Evolutionary conservation across 192 early-diverging fungal species (phyloP).

Genomic region (Coemansia sp.): DNA sequence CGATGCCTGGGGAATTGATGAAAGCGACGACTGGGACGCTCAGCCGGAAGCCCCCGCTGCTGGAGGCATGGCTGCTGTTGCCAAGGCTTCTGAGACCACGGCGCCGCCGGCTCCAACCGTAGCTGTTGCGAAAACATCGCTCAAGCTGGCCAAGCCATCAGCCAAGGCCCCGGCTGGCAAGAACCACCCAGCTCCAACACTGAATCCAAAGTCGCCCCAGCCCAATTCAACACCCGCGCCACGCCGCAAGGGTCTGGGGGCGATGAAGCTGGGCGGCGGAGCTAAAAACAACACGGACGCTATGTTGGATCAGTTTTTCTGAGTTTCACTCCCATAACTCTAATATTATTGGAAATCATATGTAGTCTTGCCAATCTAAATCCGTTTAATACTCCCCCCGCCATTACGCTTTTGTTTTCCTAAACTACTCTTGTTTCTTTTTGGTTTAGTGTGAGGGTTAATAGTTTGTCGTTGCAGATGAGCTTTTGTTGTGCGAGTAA

Average conservation of each 20-base stretch:
- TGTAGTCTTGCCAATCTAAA: conserved; percentile 2
- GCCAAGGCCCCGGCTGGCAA: not conserved
- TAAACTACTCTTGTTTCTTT: too few relatives aligned
- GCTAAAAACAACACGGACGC: conserved; percentile 15
- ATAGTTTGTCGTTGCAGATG: not conserved
- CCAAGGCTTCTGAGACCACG: too few relatives aligned
- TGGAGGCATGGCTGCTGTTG: not conserved
- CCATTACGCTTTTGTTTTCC: too few relatives aligned
- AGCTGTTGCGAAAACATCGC: not conserved
- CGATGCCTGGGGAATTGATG: conserved; percentile 9
- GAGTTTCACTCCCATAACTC: not conserved
- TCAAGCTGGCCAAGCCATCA: conserved; percentile 15
- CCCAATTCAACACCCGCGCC: conserved; percentile 2
- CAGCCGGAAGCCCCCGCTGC: conserved; percentile 1
- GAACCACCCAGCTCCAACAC: conserved; percentile 1
- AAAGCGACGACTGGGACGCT: conserved; percentile 23
- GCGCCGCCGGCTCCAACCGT: not conserved
- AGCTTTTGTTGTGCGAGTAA: conserved; percentile 2
- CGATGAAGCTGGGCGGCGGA: conserved; percentile 48
- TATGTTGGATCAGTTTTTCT: not conserved
- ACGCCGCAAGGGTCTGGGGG: conserved; percentile 42
- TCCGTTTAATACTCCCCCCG: not conserved
- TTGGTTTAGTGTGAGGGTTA: too few relatives aligned
- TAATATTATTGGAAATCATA: not conserved
- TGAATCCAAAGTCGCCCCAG: not conserved